These are phyloP conservation scores for Thymus mandschuricus DNA, from an alignment of 257 asterid species.

Conservation along the genomic window DNA sequence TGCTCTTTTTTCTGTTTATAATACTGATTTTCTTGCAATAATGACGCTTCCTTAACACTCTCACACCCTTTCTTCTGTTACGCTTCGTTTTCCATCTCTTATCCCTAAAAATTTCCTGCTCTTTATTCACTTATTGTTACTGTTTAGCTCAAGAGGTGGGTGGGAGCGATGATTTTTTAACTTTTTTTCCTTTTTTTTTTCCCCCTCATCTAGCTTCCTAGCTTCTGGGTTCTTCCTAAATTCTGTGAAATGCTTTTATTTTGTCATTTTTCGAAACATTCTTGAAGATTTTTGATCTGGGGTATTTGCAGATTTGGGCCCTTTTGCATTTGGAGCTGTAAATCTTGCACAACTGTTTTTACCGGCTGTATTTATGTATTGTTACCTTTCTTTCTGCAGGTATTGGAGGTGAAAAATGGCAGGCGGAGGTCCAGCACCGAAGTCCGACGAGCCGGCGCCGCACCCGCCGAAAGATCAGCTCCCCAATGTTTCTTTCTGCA, in stretches of 20 bases:
- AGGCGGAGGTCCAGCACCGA: conserved; percentile 62
- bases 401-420: conserved; percentile 52
- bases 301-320: conserved; percentile 38
- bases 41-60: conserved; percentile 37
- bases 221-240: conserved; percentile 31
- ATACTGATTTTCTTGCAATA: conserved; percentile 35
- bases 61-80: conserved; percentile 34
- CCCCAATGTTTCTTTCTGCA: conserved; percentile 89
- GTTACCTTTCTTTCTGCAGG: conserved; percentile 21
- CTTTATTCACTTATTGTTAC: conserved; percentile 24
- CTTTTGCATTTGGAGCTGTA: conserved; percentile 33
- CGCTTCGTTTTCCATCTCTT: conserved; percentile 32
- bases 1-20: conserved; percentile 8
- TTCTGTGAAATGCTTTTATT: background rate
- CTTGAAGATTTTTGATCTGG: conserved; percentile 38
- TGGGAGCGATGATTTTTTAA: conserved; percentile 20
- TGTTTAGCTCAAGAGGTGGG: conserved; percentile 34
- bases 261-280: conserved; percentile 27
- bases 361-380: background rate
- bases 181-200: conserved; percentile 5
- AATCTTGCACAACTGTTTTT: conserved; percentile 26
- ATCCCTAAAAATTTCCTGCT: conserved; percentile 21
- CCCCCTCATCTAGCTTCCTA: conserved; percentile 19
- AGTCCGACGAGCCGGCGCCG: conserved; percentile 81
- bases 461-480: conserved; percentile 98